Evolutionary conservation across 345 rosid genomes (phyloP).

Genomic region (Syzygium jambos): DNA sequence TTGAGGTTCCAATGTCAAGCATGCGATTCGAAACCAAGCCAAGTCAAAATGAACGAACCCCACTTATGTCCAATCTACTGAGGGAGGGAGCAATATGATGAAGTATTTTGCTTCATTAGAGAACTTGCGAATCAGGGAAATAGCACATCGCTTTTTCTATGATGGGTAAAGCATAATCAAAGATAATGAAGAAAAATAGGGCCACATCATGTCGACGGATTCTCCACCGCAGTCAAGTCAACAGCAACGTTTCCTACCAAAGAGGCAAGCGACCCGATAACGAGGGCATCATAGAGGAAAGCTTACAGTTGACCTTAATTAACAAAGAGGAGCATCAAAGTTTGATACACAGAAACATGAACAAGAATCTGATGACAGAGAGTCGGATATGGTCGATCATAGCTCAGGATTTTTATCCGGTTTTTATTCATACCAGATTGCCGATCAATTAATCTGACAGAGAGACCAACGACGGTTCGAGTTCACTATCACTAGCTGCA

Average conservation of each 20-base stretch:
- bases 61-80: neutral
- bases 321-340: neutral
- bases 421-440: neutral
- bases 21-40: neutral
- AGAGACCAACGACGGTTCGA: neutral
- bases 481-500: neutral
- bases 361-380: neutral
- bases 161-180: neutral
- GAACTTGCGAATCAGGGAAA: neutral
- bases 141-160: neutral
- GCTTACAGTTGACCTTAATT: neutral
- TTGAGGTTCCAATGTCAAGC: neutral
- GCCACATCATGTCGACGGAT: neutral
- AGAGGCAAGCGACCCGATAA: neutral
- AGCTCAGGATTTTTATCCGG: neutral
- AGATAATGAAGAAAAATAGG: neutral
- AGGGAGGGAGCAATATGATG: neutral
- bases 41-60: neutral
- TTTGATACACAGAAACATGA: neutral
- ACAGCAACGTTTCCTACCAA: neutral
- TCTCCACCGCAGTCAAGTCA: neutral
- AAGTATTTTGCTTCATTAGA: neutral
- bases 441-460: neutral
- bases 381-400: neutral
- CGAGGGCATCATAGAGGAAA: neutral